Base-by-base conservation (phyloP, 345 rosid genomes). In the Moricandia moricandioides region DNA sequence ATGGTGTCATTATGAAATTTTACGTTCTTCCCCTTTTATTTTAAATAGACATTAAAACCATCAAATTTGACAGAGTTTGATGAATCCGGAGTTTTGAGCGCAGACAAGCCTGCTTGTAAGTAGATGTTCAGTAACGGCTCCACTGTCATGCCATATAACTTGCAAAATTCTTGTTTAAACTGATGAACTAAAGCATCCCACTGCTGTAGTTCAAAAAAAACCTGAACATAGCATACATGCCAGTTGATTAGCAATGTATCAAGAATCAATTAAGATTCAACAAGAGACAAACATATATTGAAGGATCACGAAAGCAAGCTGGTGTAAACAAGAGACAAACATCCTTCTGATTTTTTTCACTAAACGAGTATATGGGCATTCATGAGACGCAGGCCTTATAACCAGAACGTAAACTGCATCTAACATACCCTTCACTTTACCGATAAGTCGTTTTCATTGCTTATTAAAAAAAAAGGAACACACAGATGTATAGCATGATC, bases 1-100 rank as follows among this genome's bases (percentile, higher is more conserved):
- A 54, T 12, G 43, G 45, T 51, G 61, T 26, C 56, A 62, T 43
- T 61, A 26, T 35, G 27, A n/a, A 13, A 35, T 16, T 6, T 8
- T 9, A 34, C 56, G 59, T 60, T 65, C 65, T 43, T 45, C 49
- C n/a, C 58, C 17, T 47, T 67, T 57, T 57, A 6, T 69, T 12
- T 2, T 8, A 62, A 67, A 67, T 45, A 31, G 55, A 68, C 40
- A 62, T 14, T 54, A 12, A 43, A n/a, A 52, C 56, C 26, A 73
- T 54, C 59, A 76, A 65, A 65, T 47, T 63, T 52, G 54, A 52
- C 57, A 52, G 60, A 55, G 78, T 69, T 8, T 5, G 24, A 75
- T 70, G 94, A 88, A 88, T 95, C 92, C 98, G 94, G 91, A 69
- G 99, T 90, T 83, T 95, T 95, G 78, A 95, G 75, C 3, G 98